Conservation (phyloP, 352 stramenopile species). For the Elongisporangium anandrum region DNA sequence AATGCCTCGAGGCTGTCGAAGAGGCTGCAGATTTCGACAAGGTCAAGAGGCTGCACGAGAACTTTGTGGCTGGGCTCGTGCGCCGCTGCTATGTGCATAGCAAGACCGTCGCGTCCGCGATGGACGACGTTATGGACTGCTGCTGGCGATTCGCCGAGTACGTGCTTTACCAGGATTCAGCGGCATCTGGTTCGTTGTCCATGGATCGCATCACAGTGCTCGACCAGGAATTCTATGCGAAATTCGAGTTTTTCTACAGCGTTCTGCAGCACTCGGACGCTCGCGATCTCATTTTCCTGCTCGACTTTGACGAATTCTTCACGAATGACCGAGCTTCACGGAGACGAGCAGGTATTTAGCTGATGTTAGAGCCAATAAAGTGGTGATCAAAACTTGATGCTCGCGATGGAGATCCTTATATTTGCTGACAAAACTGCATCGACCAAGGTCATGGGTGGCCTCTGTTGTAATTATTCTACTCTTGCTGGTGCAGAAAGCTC, state of each 20-base stretch:
- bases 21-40: slow-evolving; percentile 55
- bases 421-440: not conserved
- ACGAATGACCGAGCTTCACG: slow-evolving; percentile 18
- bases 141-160: slow-evolving; percentile 78
- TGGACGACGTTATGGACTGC: slow-evolving; percentile 56
- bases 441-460: no score
- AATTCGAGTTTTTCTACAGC: slow-evolving; percentile 61
- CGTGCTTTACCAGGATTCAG: slow-evolving; percentile 34
- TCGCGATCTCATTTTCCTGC: slow-evolving; percentile 64
- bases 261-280: slow-evolving; percentile 59
- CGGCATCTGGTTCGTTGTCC: slow-evolving; percentile 10
- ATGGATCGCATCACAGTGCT: slow-evolving; percentile 30
- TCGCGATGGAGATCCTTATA: not conserved
- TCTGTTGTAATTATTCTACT: not conserved
- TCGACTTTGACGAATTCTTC: slow-evolving; percentile 75
- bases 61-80: slow-evolving; percentile 60
- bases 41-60: slow-evolving; percentile 65
- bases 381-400: not conserved
- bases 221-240: slow-evolving; percentile 44
- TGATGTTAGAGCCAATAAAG: no score
- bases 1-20: slow-evolving; percentile 50
- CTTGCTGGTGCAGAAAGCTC: not conserved
- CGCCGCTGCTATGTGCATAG: slow-evolving; percentile 72
- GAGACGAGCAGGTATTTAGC: not conserved
- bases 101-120: slow-evolving; percentile 43